Evolutionary conservation across 805 yeast species (phyloP).

Genomic region (Candida nitratophila): DNA sequence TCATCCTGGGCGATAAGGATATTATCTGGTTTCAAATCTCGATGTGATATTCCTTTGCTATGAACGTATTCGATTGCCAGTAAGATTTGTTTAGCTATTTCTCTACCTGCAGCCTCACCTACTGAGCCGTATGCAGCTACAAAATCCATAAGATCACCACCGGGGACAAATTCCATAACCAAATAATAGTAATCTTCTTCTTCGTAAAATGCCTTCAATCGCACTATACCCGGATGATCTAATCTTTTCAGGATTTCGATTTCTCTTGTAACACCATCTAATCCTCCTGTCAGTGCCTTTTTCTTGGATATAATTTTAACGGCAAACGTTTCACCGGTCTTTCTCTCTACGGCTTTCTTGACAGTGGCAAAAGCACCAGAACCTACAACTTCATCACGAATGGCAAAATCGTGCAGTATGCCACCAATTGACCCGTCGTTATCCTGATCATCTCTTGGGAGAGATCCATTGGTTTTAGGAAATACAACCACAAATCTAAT

Average conservation of each 20-base stretch:
- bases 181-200: conserved; percentile 75
- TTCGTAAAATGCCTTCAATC: conserved; percentile 77
- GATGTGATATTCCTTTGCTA: conserved; percentile 83
- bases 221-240: conserved; percentile 81
- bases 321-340: conserved; percentile 81
- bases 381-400: conserved; percentile 82
- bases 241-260: conserved; percentile 70
- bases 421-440: conserved; percentile 15
- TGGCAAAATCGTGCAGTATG: conserved; percentile 47
- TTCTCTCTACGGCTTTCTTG: conserved; percentile 79
- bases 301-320: conserved; percentile 83
- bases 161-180: conserved; percentile 93
- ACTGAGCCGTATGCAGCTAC: conserved; percentile 89
- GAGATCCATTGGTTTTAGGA: conserved; percentile 20
- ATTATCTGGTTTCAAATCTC: conserved; percentile 96
- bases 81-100: conserved; percentile 76
- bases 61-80: conserved; percentile 86
- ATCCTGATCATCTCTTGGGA: conserved; percentile 4
- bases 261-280: conserved; percentile 81
- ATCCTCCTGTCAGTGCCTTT: conserved; percentile 67
- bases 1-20: conserved; percentile 84
- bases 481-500: conserved; percentile 45
- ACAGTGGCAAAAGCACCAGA: conserved; percentile 99
- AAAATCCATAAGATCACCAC: conserved; percentile 97
- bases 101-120: conserved; percentile 85